Percentiles rank a stretch among this genome's conserved stretches.
Evolutionary conservation across 805 yeast species (phyloP).

Genomic region (Ogataea nonfermentans): DNA sequence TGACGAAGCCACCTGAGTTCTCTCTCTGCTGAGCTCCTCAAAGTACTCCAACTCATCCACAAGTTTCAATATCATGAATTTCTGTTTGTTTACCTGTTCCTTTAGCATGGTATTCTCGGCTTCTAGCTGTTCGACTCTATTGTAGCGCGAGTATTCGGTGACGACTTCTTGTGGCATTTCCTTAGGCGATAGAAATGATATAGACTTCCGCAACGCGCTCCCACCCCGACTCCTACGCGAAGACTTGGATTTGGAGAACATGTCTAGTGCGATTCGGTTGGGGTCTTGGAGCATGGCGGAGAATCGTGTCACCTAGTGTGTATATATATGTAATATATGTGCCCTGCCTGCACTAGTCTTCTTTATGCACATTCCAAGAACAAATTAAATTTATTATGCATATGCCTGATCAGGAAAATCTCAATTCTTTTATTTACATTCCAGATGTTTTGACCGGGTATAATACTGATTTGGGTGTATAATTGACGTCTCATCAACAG

Average conservation of each 20-base stretch:
- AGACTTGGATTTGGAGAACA: slow-evolving; percentile 13
- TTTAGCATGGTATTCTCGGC: slow-evolving; percentile 22
- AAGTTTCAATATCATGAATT: slow-evolving; percentile 24
- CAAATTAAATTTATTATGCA: not conserved
- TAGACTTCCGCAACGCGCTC: slow-evolving; percentile 1
- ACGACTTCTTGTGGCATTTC: not conserved
- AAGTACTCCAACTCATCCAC: slow-evolving; percentile 22
- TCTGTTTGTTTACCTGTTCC: slow-evolving; percentile 30
- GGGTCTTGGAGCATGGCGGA: not conserved
- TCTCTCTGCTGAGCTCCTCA: slow-evolving; percentile 2
- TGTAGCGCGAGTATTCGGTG: slow-evolving; percentile 19
- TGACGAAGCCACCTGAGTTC: slow-evolving; percentile 1
- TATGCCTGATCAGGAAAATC: not conserved
- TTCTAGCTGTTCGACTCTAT: slow-evolving; percentile 24
- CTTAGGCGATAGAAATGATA: slow-evolving; percentile 1
- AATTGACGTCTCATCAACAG: slow-evolving; percentile 57
- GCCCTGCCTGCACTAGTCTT: no score
- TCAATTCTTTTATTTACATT: slow-evolving; percentile 24
- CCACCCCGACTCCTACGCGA: not conserved
- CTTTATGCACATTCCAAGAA: no score
- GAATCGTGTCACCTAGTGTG: no score
- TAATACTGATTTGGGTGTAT: slow-evolving; percentile 88
- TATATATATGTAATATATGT: no score
- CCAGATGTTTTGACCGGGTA: slow-evolving; percentile 67
- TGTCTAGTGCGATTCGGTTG: slow-evolving; percentile 4